These are phyloP conservation scores for Fermentozyma sake DNA, from an alignment of 1,139 yeast species.

Conservation along the genomic window DNA sequence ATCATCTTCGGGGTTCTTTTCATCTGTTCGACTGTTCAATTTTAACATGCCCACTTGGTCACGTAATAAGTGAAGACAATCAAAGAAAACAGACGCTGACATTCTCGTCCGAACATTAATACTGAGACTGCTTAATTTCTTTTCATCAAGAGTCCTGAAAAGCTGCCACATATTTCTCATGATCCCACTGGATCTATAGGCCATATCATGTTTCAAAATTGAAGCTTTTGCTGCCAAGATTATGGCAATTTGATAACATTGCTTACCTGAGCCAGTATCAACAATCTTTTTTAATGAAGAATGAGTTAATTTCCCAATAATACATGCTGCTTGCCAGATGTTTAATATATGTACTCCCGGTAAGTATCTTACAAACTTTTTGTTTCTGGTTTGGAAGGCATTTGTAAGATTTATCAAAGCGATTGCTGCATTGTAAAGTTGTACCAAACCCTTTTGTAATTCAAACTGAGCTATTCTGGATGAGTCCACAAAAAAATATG, in stretches of 20 bases:
- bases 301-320: conserved; percentile 73
- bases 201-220: conserved; percentile 84
- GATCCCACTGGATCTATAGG: conserved; percentile 88
- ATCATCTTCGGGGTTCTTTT: conserved; percentile 9
- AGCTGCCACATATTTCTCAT: conserved; percentile 94
- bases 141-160: conserved; percentile 54
- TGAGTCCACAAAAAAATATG: conserved; percentile 77
- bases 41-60: conserved; percentile 85
- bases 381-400: conserved; percentile 54
- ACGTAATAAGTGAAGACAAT: conserved; percentile 75
- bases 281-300: conserved; percentile 64
- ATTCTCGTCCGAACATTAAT: conserved; percentile 73
- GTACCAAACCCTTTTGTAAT: conserved; percentile 67
- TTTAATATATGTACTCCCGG: conserved; percentile 81
- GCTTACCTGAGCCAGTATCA: conserved; percentile 70
- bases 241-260: conserved; percentile 66
- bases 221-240: conserved; percentile 73
- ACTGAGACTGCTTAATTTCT: conserved; percentile 29
- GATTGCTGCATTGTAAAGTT: conserved; percentile 75
- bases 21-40: conserved; percentile 34
- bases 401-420: conserved; percentile 66
- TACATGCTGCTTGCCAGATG: conserved; percentile 89
- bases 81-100: conserved; percentile 92
- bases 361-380: conserved; percentile 64
- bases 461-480: conserved; percentile 53